A percentile compares a stretch with the other conserved stretches of the same genome.
phyloP scores from a whole-genome alignment of 139 green algal species.

The Volvox africanus region DNA sequence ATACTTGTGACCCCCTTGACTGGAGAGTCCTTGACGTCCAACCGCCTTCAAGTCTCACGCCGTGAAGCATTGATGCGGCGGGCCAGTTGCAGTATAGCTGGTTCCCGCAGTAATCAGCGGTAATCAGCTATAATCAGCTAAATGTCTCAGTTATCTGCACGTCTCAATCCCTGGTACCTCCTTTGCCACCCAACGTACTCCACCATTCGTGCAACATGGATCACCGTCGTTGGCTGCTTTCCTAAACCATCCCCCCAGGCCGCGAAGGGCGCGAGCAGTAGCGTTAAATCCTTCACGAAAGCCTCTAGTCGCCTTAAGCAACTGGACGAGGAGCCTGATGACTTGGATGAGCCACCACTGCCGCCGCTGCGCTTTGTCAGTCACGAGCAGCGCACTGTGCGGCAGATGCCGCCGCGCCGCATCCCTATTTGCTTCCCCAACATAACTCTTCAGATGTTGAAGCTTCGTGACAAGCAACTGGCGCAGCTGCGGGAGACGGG shows the following conservation, averaged over 20 bases:
- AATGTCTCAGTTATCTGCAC: not conserved
- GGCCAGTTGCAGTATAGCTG: not conserved
- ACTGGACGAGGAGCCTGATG: not conserved
- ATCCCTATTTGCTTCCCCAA: conserved; percentile 62
- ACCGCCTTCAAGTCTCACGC: no score
- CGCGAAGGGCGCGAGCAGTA: no score
- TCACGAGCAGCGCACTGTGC: not conserved
- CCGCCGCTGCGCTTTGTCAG: conserved; percentile 36
- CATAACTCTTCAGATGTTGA: conserved; percentile 71
- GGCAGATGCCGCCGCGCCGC: conserved; percentile 23
- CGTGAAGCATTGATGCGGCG: no score
- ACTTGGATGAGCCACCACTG: not conserved
- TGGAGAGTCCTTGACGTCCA: no score
- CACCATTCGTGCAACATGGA: not conserved
- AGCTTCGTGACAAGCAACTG: conserved; percentile 67
- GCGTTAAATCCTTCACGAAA: no score
- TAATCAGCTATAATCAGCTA: not conserved
- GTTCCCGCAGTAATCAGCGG: no score
- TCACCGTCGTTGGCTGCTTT: no score
- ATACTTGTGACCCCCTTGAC: no score
- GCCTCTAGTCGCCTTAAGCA: no score
- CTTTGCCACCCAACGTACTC: not conserved
- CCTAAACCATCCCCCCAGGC: no score
- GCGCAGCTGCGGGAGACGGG: conserved; percentile 77
- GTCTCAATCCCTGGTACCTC: not conserved